phyloP scores from a whole-genome alignment of 2,329 filamentous ascomycete species.

The Aspergillus amoenus region DNA sequence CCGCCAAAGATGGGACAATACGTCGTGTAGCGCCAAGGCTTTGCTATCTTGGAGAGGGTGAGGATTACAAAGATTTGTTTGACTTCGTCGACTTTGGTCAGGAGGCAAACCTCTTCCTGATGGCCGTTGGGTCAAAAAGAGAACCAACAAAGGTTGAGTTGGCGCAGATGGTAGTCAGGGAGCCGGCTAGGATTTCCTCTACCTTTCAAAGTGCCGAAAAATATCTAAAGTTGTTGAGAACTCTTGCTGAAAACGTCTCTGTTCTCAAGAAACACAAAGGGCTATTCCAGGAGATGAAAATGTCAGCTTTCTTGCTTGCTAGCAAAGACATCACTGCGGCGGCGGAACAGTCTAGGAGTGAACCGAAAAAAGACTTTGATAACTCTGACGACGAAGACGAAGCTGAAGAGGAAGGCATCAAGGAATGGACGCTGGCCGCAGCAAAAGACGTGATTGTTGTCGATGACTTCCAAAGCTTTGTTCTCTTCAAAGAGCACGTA shows the following conservation, averaged over 20 bases:
- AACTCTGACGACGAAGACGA: conserved; percentile 51
- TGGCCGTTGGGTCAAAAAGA: conserved; percentile 83
- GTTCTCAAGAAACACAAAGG: conserved; percentile 74
- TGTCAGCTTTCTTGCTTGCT: conserved; percentile 75
- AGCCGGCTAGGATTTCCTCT: conserved; percentile 78
- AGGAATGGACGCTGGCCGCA: conserved; percentile 74
- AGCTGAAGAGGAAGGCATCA: conserved; percentile 57
- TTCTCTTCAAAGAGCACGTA: conserved; percentile 80
- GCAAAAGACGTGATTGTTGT: conserved; percentile 73
- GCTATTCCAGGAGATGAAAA: conserved; percentile 73
- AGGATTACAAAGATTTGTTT: conserved; percentile 84
- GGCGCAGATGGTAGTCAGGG: conserved; percentile 75
- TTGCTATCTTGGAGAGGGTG: conserved; percentile 74
- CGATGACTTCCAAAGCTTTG: conserved; percentile 87
- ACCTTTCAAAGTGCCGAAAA: conserved; percentile 79
- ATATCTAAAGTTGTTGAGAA: conserved; percentile 79
- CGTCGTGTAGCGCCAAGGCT: conserved; percentile 66
- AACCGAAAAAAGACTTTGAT: conserved; percentile 16
- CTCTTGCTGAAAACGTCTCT: conserved; percentile 70
- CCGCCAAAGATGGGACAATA: conserved; percentile 46
- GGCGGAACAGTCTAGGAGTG: conserved; percentile 17
- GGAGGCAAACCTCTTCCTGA: conserved; percentile 83
- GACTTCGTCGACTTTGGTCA: conserved; percentile 94
- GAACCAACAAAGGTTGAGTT: conserved; percentile 88
- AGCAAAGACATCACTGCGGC: conserved; percentile 66